Conservation (phyloP, 345 rosid species). For the Citrus australasica region DNA sequence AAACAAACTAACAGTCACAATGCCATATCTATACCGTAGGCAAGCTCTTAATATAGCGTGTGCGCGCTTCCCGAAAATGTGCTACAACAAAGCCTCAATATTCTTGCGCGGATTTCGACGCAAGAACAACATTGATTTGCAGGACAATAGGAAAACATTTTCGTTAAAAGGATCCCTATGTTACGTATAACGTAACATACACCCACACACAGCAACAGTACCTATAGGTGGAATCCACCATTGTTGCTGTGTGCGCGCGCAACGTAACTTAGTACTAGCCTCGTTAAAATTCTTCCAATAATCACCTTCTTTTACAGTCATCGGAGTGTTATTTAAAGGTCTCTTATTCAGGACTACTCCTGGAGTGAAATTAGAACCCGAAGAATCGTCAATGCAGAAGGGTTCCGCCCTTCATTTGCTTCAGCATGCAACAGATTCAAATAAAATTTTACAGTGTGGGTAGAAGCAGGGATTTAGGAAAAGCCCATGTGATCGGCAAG, state of each 20-base stretch:
- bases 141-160: slow-evolving; percentile 26
- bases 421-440: not conserved
- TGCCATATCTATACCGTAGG: no score
- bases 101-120: slow-evolving; percentile 31
- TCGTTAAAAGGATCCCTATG: not conserved
- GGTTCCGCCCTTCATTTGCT: not conserved
- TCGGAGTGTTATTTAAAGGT: no score
- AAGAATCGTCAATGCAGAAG: slow-evolving; percentile 7
- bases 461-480: slow-evolving; percentile 19
- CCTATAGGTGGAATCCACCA: no score
- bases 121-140: slow-evolving; percentile 30
- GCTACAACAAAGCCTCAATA: slow-evolving; percentile 29
- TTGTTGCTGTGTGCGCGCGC: no score
- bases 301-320: no score
- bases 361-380: slow-evolving; percentile 19
- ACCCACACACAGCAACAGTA: no score
- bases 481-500: slow-evolving; percentile 11
- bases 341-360: slow-evolving; percentile 4
- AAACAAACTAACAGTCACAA: no score
- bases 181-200: no score
- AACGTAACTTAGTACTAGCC: no score
- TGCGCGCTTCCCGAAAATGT: not conserved
- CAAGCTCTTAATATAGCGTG: no score
- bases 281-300: slow-evolving; percentile 7
- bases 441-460: slow-evolving; percentile 7